These are phyloP conservation scores for Candida silvicultrix DNA, from an alignment of 805 yeast species.

Conservation along the genomic window DNA sequence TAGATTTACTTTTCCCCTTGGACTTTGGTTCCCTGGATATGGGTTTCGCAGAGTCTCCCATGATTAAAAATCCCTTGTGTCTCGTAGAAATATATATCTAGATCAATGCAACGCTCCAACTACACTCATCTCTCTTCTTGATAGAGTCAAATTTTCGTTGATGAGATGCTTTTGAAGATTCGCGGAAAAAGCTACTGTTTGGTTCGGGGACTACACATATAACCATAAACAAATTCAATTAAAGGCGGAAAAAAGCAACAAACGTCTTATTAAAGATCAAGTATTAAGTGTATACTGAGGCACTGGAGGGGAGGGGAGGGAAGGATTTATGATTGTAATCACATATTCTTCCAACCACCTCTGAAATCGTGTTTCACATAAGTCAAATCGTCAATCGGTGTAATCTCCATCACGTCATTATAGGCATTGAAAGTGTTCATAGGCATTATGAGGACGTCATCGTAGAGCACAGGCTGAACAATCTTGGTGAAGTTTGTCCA, in stretches of 20 bases:
- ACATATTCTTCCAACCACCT: constrained; percentile 46
- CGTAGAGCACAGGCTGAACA: constrained; percentile 41
- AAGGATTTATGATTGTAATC: too few relatives aligned
- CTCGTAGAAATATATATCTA: too few relatives aligned
- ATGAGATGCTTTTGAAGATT: not conserved
- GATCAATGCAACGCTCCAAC: too few relatives aligned
- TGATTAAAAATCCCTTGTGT: not conserved
- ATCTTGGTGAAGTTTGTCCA: constrained; percentile 55
- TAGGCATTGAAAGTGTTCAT: constrained; percentile 57
- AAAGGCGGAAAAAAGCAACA: not conserved
- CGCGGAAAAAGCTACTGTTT: not conserved
- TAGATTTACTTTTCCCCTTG: not conserved
- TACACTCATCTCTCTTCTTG: too few relatives aligned
- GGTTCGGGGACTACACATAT: constrained; percentile 1
- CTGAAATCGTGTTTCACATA: constrained; percentile 50
- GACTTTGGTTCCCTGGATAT: not conserved
- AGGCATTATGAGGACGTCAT: constrained; percentile 63
- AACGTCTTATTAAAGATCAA: not conserved
- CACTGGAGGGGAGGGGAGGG: too few relatives aligned
- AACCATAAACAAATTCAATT: not conserved
- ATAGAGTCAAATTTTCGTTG: not conserved
- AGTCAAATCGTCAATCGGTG: constrained; percentile 36
- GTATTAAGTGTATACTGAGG: too few relatives aligned
- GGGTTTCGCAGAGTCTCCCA: not conserved
- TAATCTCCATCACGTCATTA: constrained; percentile 55